phyloP scores from a whole-genome alignment of 345 rosid species.

The Viola odorata region DNA sequence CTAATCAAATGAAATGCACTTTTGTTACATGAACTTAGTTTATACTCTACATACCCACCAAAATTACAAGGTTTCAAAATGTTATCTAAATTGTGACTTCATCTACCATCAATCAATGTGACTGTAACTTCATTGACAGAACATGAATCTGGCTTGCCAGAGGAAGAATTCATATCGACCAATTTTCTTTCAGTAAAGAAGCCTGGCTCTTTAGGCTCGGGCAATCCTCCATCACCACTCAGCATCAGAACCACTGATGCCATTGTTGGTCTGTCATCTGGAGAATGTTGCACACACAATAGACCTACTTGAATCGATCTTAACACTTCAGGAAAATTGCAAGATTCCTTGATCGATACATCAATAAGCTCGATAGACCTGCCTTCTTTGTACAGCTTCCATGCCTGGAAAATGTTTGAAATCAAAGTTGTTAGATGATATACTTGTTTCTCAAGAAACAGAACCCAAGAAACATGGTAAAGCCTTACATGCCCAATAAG shows the following conservation, averaged over 20 bases:
- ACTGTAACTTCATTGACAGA: constrained; percentile 14
- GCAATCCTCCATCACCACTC: constrained; percentile 13
- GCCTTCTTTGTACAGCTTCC: constrained; percentile 21
- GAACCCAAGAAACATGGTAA: too few species aligned
- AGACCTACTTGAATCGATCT: constrained; percentile 22
- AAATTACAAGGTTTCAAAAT: too few species aligned
- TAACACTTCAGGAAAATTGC: not conserved
- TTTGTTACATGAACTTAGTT: too few species aligned
- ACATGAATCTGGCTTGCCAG: not conserved
- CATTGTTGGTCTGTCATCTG: constrained; percentile 26
- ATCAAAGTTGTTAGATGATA: not conserved
- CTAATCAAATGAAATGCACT: too few species aligned
- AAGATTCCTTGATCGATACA: not conserved
- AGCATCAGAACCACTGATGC: constrained; percentile 22
- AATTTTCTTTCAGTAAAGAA: constrained; percentile 21
- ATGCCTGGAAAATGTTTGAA: constrained; percentile 10
- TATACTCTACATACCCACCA: too few species aligned
- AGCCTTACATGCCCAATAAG: constrained; percentile 30
- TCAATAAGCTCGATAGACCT: constrained; percentile 13
- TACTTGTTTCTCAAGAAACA: too few species aligned
- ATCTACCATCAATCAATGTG: constrained; percentile 13
- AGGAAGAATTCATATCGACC: constrained; percentile 2
- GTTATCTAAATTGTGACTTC: not conserved
- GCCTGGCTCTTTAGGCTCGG: constrained; percentile 24
- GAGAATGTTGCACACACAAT: constrained; percentile 24